Percentiles rank a stretch among this genome's conserved stretches.
phyloP scores from a whole-genome alignment of 169 alveolate species.

The Eimeria falciformis region DNA sequence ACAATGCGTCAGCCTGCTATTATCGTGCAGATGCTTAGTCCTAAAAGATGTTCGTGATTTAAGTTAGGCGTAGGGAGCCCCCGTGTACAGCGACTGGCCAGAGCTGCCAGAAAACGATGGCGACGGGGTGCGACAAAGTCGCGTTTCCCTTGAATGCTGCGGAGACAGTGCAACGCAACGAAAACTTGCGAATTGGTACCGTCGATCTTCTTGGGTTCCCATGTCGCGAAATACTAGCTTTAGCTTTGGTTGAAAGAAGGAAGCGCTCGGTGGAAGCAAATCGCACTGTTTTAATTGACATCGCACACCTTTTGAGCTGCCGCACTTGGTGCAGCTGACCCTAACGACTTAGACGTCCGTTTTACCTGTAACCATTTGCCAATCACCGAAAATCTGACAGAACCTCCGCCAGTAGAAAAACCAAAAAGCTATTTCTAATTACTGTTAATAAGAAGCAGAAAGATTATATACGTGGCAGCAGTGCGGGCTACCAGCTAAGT shows the following conservation, averaged over 20 bases:
- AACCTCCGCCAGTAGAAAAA: neutral
- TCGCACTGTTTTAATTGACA: neutral
- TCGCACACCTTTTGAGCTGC: neutral
- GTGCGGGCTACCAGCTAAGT: neutral
- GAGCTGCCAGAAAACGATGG: constrained; percentile 41
- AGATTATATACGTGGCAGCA: neutral
- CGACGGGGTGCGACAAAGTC: constrained; percentile 41
- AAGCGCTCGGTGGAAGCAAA: neutral
- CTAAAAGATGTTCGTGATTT: no score
- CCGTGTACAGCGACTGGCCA: constrained; percentile 66
- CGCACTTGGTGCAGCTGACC: neutral
- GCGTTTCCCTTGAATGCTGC: constrained; percentile 51
- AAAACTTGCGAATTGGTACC: neutral
- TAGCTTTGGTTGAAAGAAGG: neutral
- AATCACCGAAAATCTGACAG: neutral
- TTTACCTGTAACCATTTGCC: neutral
- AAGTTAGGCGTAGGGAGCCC: neutral
- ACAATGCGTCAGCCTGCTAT: neutral
- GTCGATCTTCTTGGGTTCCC: neutral
- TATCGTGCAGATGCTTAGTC: no score
- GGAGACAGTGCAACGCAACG: neutral
- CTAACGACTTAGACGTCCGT: neutral
- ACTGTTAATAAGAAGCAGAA: no score
- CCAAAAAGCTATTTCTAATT: neutral
- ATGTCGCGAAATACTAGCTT: neutral